These are phyloP conservation scores for Rubia yunnanensis DNA, from an alignment of 257 asterid species.

Conservation along the genomic window DNA sequence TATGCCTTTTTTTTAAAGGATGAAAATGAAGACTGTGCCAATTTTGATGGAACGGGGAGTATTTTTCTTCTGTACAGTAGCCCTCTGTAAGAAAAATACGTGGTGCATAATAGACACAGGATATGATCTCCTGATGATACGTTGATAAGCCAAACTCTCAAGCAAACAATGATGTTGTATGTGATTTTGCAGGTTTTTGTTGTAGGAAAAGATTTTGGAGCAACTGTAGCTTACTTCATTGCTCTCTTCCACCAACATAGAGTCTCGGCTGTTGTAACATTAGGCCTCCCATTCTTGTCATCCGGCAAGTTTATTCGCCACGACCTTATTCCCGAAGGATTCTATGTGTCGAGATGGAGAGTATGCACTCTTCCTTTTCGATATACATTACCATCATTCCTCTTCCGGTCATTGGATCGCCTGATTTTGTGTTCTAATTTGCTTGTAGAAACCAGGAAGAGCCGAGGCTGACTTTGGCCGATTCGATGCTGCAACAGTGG, in stretches of 20 bases:
- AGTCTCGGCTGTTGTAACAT: neutral
- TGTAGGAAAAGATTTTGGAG: neutral
- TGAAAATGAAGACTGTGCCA: too few species aligned
- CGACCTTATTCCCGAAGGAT: neutral
- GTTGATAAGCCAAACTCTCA: neutral
- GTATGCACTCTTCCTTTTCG: neutral
- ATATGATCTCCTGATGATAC: too few species aligned
- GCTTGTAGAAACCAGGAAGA: conserved; percentile 42
- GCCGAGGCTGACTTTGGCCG: conserved; percentile 51
- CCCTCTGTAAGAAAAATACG: too few species aligned
- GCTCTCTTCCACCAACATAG: neutral
- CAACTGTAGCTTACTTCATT: neutral
- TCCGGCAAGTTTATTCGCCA: neutral
- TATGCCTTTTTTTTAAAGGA: too few species aligned
- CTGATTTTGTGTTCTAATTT: neutral
- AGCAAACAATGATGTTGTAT: too few species aligned
- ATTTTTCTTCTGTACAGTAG: too few species aligned
- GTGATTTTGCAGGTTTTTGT: neutral
- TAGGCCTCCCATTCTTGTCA: neutral
- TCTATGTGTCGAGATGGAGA: neutral
- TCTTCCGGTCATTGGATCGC: neutral
- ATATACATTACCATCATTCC: neutral
- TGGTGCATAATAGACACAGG: too few species aligned
- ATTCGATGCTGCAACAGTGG: conserved; percentile 33
- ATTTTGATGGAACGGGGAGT: too few species aligned